Conservation (phyloP, 2,329 filamentous ascomycete species). For the Penicillium digitatum region DNA sequence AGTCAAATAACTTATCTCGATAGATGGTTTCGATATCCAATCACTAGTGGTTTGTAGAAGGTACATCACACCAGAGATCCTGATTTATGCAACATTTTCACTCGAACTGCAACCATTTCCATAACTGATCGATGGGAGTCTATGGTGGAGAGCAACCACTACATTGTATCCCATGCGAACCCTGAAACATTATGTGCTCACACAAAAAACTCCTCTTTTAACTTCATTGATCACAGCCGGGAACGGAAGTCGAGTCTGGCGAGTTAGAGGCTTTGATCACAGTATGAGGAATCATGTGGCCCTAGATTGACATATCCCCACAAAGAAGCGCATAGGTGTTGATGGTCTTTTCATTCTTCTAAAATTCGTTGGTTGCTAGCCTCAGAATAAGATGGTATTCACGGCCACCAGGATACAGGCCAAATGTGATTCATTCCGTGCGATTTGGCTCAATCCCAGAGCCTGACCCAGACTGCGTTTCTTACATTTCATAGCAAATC, state of each 20-base stretch:
- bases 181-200: neutral
- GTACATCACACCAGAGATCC: neutral
- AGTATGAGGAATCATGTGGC: conserved; percentile 4
- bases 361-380: neutral
- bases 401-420: neutral
- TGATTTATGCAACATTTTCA: conserved; percentile 1
- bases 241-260: neutral
- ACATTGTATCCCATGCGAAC: conserved; percentile 1
- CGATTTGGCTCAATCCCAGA: too few relatives aligned
- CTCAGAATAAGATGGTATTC: neutral
- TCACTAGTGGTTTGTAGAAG: too few relatives aligned
- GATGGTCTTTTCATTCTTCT: conserved; percentile 7
- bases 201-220: neutral
- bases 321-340: conserved; percentile 13
- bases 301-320: conserved; percentile 22
- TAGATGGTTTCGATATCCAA: neutral
- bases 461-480: too few relatives aligned
- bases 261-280: conserved; percentile 1
- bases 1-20: neutral
- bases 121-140: neutral
- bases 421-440: neutral
- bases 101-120: neutral
- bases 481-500: neutral
- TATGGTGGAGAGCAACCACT: conserved; percentile 4
- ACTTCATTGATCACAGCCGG: neutral